Conservation (phyloP, 441 rosid genomes). For the Corymbia calophylla region DNA sequence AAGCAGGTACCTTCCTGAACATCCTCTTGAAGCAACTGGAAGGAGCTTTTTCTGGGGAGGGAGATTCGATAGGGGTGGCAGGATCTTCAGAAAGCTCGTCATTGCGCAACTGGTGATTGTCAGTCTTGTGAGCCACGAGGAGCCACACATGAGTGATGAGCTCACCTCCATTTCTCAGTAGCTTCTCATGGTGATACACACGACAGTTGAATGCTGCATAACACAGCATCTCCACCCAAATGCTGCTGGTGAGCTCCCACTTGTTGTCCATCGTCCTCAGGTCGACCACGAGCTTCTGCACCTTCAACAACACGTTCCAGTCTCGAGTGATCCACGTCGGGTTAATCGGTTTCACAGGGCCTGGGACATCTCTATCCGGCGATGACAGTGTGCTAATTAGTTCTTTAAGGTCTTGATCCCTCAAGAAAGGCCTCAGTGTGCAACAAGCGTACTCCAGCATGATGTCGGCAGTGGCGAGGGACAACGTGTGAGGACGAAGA, state of each 20-base stretch:
- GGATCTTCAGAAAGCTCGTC: background rate
- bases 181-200: background rate
- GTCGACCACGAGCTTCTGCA: background rate
- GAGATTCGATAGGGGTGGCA: background rate
- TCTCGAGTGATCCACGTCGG: background rate
- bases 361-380: background rate
- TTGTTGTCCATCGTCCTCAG: background rate
- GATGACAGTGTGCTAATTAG: background rate
- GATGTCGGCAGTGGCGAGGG: background rate
- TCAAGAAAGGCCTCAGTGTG: background rate
- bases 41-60: background rate
- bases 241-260: background rate
- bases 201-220: background rate
- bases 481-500: background rate
- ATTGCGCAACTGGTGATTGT: background rate
- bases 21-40: background rate
- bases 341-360: background rate
- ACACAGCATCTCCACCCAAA: background rate
- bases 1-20: background rate
- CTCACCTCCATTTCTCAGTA: background rate
- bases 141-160: background rate
- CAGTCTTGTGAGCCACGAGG: background rate
- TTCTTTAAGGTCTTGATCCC: background rate
- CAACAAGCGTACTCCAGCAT: background rate
- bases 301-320: background rate